Percentiles rank a stretch among this genome's conserved stretches.
These are phyloP conservation scores for Cafeteria roenbergensis DNA, from an alignment of 108 stramenopile genomes.

Conservation along the genomic window DNA sequence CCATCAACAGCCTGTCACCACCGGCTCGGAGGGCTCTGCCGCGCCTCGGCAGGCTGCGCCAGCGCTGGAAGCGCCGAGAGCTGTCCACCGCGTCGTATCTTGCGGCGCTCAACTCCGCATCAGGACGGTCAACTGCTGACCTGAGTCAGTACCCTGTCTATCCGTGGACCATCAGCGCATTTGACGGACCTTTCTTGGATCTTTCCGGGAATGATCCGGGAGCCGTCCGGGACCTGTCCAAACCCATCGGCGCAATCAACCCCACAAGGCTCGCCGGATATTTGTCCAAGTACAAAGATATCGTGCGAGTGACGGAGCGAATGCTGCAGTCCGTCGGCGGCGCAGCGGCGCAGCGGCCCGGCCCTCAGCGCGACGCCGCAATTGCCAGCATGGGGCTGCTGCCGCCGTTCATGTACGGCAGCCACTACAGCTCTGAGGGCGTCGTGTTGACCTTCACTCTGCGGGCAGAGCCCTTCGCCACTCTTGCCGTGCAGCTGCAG, in stretches of 20 bases:
- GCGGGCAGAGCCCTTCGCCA: conserved; percentile 22
- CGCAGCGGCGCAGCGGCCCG: background rate
- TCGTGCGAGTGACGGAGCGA: background rate
- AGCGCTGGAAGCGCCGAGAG: too few relatives aligned
- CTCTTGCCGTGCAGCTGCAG: conserved; percentile 19
- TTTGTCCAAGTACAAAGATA: background rate
- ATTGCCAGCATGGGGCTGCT: conserved; percentile 3
- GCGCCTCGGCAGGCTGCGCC: too few relatives aligned
- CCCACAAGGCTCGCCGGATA: conserved; percentile 1
- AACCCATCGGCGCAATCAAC: conserved; percentile 77
- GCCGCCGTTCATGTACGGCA: conserved; percentile 46
- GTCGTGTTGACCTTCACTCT: conserved; percentile 25
- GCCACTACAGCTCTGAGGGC: conserved; percentile 44
- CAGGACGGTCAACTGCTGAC: too few relatives aligned
- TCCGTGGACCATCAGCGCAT: conserved; percentile 86
- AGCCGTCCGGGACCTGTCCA: conserved; percentile 70
- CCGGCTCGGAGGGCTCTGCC: too few relatives aligned
- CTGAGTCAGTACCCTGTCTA: conserved; percentile 74
- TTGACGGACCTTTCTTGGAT: conserved; percentile 56
- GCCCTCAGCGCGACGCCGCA: conserved; percentile 5
- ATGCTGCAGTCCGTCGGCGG: background rate
- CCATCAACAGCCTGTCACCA: too few relatives aligned
- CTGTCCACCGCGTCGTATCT: too few relatives aligned
- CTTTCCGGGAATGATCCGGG: conserved; percentile 54
- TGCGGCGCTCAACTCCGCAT: too few relatives aligned